Base-by-base conservation (phyloP, 177 flowering plant genomes). In the Telopea speciosissima region DNA sequence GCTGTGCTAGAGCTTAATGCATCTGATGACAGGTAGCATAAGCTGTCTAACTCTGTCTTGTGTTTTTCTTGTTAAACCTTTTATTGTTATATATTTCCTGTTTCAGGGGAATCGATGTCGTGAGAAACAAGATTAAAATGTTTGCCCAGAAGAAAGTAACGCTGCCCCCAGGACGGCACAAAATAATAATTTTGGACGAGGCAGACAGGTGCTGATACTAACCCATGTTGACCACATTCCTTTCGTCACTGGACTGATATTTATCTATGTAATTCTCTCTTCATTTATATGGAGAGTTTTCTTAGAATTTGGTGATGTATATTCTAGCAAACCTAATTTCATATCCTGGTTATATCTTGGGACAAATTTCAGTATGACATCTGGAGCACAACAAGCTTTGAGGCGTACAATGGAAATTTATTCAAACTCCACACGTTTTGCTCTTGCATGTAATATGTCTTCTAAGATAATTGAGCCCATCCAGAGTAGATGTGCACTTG, bases 91-190 rank as follows among this genome's bases (percentile, higher is more conserved):
- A 63, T 28, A 28, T 73, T 40, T 66, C 61, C 68, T 79, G 21
- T 78, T 36, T 24, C 67, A 92, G 98, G 74, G 98, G 99, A 61
- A 93, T 95, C 71, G 98, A 93, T 82, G 98, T 95, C 72, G 99
- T 95, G 79, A 88, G 98, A 82, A 95, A 95, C 87, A 93, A 93
- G 73, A 91, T 95, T 64, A 95, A 95, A 86, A 95, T 93, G 99
- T 95, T 95, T 91, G 96, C 99, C 17, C 97, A 95, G 72, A 95
- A 87, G 84, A 95, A 90, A 79, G 99, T 93, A 21, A 93, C 99
- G 8, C 78, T 95, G 65, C 91, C 94, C 17, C 88, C 93, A 42
- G 96, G 98, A 8, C 70, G 92, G 58, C 99, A 93, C 82, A 95
- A 93, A 78, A 74, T 93, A 24, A 84, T 95, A 14, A 89, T 93